Evolutionary conservation across 176 grass and related monocot genomes (phyloP), one percentile per base, ranked within the genome.

Genomic region (Oryza longistaminata): DNA sequence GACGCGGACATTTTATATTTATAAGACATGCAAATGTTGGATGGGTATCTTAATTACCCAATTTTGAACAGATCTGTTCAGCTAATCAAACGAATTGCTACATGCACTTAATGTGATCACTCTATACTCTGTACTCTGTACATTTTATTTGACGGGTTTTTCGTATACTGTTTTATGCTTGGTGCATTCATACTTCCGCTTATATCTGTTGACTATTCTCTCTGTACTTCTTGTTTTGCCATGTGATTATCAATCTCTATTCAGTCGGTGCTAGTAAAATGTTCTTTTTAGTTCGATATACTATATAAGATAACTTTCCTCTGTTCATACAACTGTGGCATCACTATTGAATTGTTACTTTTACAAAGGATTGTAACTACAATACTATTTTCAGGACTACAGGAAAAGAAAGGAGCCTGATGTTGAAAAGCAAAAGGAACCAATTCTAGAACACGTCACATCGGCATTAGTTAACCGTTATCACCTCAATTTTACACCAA

Each of bases 401-500:
- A 98, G 90, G 67, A 88, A 87, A 84, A 95, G 77, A 79, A 91
- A 95, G 46, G 93, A 94, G 81, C 96, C 96, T n/a, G 88, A 87
- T 83, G 96, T 98, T 48, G 81, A 96, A 26, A 96, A 92, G 75
- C 87, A 92, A 61, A 99, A 94, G 83, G 91, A 89, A 82, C 96
- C 96, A 16, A 80, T 99, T 88, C 77, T 99, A 42, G 88, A 99
- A 68, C 89, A 89, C 60, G 78, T 96, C 53, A 95, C 86, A 39
- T 88, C 93, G 72, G 78, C 93, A 60, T 72, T 99, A 75, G 77
- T 86, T 14, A 83, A 60, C 65, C 92, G 91, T 45, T 85, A 92
- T 83, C 70, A 83, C 55, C 86, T 99, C 78, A 91, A 92, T 82
- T 99, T 99, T 78, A 96, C 88, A 79, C 90, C 31, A 21, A 86